Evolutionary conservation across 2,329 filamentous ascomycete genomes (phyloP), one percentile per base, ranked within the genome.

Genomic region (Cladophialophora chaetospira): DNA sequence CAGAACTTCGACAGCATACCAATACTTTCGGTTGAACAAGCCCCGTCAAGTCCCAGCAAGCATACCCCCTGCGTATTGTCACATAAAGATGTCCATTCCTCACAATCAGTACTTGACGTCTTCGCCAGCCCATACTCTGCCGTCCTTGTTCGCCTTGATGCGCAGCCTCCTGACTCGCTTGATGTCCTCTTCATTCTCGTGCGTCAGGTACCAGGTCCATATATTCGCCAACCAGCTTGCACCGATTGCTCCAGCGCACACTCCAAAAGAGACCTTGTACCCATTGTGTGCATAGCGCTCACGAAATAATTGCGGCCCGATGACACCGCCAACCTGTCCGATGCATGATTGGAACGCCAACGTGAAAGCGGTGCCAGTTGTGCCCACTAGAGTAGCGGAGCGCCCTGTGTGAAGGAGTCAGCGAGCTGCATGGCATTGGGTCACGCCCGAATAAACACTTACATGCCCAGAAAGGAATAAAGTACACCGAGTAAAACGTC

Each of bases 291-390:
- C 76, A 50, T 76, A 80, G 33, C 69, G 69, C 28, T 69, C 71
- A 35, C 70, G 67, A 61, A 80, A 80, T 19, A 79, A 72, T 63
- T 80, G 77, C 8, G 77, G 73, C 0, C 76, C 77, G 9, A 79
- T 71, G 1, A 76, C 76, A 13, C 75, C 77, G 3, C 77, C 78
- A 15, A 80, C 77, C 58, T 80, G 77, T 0, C 77, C 77, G 61
- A 79, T 78, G 54, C 73, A 77, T 59, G 79, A 79, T 48, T 78
- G 76, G 51, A 80, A 81, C 0, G 73, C 77, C 52, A 80, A 78
- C 1, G 75, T 72, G 63, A 80, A 80, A 1, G 78, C 78, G 0
- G 78, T 79, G 0, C 77, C 78, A 0, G 78, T 80, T 1, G 78
- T 74, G 2, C 75, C 42, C 68, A 71, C 0, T 73, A 79, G 2